These are phyloP conservation scores for Lepidium africanum DNA, from an alignment of 345 rosid genomes.

Conservation along the genomic window DNA sequence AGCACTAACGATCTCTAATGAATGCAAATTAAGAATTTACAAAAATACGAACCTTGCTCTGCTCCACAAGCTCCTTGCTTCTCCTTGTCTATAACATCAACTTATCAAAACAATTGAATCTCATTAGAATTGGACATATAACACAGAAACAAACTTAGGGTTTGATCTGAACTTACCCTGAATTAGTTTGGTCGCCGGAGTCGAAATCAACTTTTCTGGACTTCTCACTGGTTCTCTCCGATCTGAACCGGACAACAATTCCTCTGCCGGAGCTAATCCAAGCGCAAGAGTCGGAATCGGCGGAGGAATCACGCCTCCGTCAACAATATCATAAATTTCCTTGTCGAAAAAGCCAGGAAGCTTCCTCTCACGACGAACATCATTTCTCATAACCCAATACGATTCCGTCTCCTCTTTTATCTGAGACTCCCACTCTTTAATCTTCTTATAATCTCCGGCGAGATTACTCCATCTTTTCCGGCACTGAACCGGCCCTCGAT, in stretches of 20 bases:
- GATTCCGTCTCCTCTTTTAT: conserved; percentile 69
- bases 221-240: conserved; percentile 48
- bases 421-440: conserved; percentile 84
- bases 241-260: conserved; percentile 63
- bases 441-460: conserved; percentile 95
- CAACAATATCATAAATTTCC: conserved; percentile 86
- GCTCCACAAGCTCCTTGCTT: conserved; percentile 30
- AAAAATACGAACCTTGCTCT: conserved; percentile 27
- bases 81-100: conserved; percentile 36
- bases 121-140: not conserved
- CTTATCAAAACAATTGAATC: not conserved
- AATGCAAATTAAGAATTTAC: not conserved
- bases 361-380: conserved; percentile 70
- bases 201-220: conserved; percentile 35
- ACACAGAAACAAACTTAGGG: not conserved
- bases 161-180: conserved; percentile 28
- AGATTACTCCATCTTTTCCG: conserved; percentile 97
- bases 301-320: conserved; percentile 37
- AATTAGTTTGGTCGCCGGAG: conserved; percentile 33
- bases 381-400: conserved; percentile 95
- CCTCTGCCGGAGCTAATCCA: conserved; percentile 48
- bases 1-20: not conserved
- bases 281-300: conserved; percentile 28
- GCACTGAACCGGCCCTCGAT: conserved; percentile 97
- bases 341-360: conserved; percentile 92